Base-by-base conservation (phyloP, 2,329 filamentous ascomycete genomes). In the Rhytidhysteron rufulum region DNA sequence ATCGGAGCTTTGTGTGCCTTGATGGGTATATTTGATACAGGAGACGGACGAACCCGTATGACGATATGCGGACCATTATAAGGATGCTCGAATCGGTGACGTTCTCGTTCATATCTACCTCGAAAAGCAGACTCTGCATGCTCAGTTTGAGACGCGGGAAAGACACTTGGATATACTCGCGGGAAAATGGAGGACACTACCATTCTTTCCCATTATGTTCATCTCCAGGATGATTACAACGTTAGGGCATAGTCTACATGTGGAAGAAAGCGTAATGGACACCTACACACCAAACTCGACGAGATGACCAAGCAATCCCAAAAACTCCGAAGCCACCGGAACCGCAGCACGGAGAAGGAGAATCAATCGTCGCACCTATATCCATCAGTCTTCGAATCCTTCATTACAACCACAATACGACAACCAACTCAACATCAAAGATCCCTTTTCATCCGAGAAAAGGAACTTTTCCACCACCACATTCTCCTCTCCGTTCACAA, bases 121-220 rank as follows among this genome's bases (percentile, higher is more conserved):
- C 13, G 13, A 16, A 16, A 30, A 30, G 27, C 27, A 13, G 8
- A 30, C 16, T 30, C 27, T 30, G 8, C 16, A 13, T 30, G 27
- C 27, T 30, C 27, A 10, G 13, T 17, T 15, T 18, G 20, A 10
- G 11, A 15, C 4, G 16, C 11, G 16, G 3, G 10, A 11, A 4
- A 8, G 18, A 7, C 31, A 11, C 31, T 11, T 17, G 16, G 20
- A 5, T 17, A n/a, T 17, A 17, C 13, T 18, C 4, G 10, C 4
- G 10, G 20, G 18, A 25, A 19, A n/a, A 30, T 35, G 15, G 41
- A 48, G 27, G 43, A 47, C 30, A 17, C 47, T 5, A 35, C 20
- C 5, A 21, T 50, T 11, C 40, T 51, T n/a, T n/a, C n/a, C n/a
- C n/a, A n/a, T 34, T 42, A 36, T 5, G 39, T 49, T 7, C 44